Base-by-base conservation (phyloP, 73 alveolate species). In the Tetrahymena thermophila region DNA sequence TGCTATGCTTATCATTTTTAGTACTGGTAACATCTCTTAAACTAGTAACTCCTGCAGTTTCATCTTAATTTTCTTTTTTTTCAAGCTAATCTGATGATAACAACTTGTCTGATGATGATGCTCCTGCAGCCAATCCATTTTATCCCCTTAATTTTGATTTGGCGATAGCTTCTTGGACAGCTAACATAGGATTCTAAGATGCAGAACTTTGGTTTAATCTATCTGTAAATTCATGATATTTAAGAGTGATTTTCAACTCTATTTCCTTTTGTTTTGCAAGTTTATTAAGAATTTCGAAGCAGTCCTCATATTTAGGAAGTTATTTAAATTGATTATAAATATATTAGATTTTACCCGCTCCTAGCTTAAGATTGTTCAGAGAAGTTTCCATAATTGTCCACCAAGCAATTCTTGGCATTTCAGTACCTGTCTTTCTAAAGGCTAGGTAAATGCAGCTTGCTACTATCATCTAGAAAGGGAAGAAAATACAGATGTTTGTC, bases 391-490 rank as follows among this genome's bases (percentile, higher is more conserved):
- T 71, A 71, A 71, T 71, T n/a, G 89, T 71, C 89, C 89, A 71
- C 89, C 89, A 71, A 71, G 89, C 89, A 71, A 71, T n/a, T 71
- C 89, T 71, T 71, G 89, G 89, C 89, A 71, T 71, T 31, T 71
- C 89, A 23, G 37, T 71, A 6, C 89, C 89, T 71, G 89, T 71
- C 89, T 71, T 71, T 31, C 37, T 71, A 71, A 71, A 71, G 89
- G 89, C 89, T 3, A 71, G 37, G 89, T 71, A 71, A 71, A 71
- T 71, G 37, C 89, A 71, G 89, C 89, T 28, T 71, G 89, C 89
- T 28, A 71, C 89, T 28, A 71, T 25, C 40, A 31, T 71, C 89
- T 71, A 71, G 31, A 71, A 71, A 31, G 89, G 89, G 23, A 71
- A 71, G 89, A 19, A 71, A 71, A n/a, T 31, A 31, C 89, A 71